These are phyloP conservation scores for Cyclotella baltica DNA, from an alignment of 108 stramenopile species.

Conservation along the genomic window DNA sequence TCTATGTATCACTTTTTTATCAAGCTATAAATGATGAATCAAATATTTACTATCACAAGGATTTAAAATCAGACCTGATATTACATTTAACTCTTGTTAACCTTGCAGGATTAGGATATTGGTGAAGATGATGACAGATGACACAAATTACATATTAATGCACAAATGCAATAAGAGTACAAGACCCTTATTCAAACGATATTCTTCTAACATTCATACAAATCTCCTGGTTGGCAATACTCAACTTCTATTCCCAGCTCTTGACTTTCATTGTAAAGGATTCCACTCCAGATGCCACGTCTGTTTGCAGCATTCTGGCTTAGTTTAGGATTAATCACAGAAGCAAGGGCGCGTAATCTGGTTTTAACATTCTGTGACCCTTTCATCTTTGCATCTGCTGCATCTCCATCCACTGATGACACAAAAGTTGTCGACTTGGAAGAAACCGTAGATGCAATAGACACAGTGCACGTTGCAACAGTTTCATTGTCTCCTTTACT, in stretches of 20 bases:
- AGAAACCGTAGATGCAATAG: neutral
- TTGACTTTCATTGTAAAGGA: neutral
- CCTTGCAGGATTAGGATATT: no score
- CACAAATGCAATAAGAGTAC: no score
- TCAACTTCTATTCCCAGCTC: slow-evolving; percentile 16
- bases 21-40: no score
- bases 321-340: slow-evolving; percentile 8
- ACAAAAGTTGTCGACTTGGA: slow-evolving; percentile 5
- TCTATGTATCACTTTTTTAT: no score
- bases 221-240: neutral
- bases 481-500: neutral
- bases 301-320: neutral
- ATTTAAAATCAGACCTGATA: no score
- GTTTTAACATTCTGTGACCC: slow-evolving; percentile 11
- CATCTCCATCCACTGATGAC: neutral
- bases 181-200: neutral
- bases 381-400: neutral
- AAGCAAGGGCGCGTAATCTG: slow-evolving; percentile 6
- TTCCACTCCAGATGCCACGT: slow-evolving; percentile 14
- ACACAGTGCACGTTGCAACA: neutral
- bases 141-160: no score
- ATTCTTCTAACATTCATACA: neutral
- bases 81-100: no score
- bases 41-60: no score
- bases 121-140: no score